phyloP scores from a whole-genome alignment of 2,329 filamentous ascomycete genomes.

The Myriosclerotinia scirpicola region DNA sequence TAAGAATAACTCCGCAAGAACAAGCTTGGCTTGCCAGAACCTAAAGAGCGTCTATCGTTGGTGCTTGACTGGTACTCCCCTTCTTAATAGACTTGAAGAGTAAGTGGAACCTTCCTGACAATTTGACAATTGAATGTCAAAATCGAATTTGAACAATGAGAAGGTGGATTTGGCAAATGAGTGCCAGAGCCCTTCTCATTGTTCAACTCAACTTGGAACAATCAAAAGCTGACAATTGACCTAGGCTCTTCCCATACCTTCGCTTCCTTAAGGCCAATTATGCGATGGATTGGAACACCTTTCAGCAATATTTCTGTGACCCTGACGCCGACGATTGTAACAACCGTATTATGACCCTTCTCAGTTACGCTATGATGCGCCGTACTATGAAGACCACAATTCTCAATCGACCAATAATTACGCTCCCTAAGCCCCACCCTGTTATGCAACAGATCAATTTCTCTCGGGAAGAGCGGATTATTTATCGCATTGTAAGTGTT shows the following conservation, averaged over 20 bases:
- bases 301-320: slow-evolving; percentile 39
- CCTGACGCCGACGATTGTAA: slow-evolving; percentile 30
- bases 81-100: slow-evolving; percentile 39
- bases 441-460: slow-evolving; percentile 48
- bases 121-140: neutral
- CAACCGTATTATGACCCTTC: slow-evolving; percentile 32
- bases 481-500: slow-evolving; percentile 56
- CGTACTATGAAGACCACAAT: slow-evolving; percentile 55
- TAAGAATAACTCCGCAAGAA: slow-evolving; percentile 49
- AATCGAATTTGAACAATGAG: neutral
- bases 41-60: slow-evolving; percentile 38
- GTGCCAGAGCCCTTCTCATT: neutral
- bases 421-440: slow-evolving; percentile 51
- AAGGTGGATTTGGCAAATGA: neutral
- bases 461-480: slow-evolving; percentile 50
- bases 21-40: slow-evolving; percentile 47
- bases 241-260: slow-evolving; percentile 39
- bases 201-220: slow-evolving; percentile 8
- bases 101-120: slow-evolving; percentile 25
- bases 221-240: slow-evolving; percentile 20
- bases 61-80: slow-evolving; percentile 40
- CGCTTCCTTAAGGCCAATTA: slow-evolving; percentile 39
- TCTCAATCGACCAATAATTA: slow-evolving; percentile 54
- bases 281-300: slow-evolving; percentile 35
- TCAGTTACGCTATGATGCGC: slow-evolving; percentile 51